phyloP scores from a whole-genome alignment of 768 basidiomycete genomes.

The Russula dissimulans region DNA sequence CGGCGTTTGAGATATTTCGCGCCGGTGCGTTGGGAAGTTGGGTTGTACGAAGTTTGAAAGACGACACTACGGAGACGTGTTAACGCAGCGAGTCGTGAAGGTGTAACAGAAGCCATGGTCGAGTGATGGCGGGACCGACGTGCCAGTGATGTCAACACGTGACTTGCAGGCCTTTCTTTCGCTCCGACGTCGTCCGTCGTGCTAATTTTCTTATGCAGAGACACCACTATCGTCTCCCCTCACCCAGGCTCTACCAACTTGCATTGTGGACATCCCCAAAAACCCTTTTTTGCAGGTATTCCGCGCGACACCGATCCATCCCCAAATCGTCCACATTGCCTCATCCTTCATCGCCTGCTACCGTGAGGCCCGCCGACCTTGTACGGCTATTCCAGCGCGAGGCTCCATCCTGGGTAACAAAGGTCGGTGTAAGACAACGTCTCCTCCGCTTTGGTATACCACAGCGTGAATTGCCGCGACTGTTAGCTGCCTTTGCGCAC shows the following conservation, averaged over 20 bases:
- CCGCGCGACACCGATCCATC: background rate
- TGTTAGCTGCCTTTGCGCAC: constrained; percentile 36
- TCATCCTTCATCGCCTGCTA: background rate
- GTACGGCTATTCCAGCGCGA: constrained; percentile 4
- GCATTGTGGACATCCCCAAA: background rate
- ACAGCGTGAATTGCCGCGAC: constrained; percentile 27
- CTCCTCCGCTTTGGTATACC: constrained; percentile 44
- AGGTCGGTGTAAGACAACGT: constrained; percentile 28
- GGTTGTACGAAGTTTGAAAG: constrained; percentile 88
- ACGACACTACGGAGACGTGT: constrained; percentile 57
- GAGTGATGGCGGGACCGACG: too few relatives aligned
- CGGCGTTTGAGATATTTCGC: constrained; percentile 83
- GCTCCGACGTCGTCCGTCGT: too few relatives aligned
- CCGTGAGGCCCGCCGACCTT: background rate
- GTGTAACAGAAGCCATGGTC: constrained; percentile 32
- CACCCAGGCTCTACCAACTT: background rate
- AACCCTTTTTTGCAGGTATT: background rate
- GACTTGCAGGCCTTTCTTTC: too few relatives aligned
- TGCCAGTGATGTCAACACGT: too few relatives aligned
- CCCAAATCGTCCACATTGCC: background rate
- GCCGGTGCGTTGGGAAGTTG: constrained; percentile 69
- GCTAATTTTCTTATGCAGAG: background rate
- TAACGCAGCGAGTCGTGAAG: constrained; percentile 51
- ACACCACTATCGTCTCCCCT: background rate
- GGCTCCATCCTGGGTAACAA: constrained; percentile 8